These are phyloP conservation scores for Plasmopara muralis DNA, from an alignment of 352 stramenopile species.

Conservation along the genomic window DNA sequence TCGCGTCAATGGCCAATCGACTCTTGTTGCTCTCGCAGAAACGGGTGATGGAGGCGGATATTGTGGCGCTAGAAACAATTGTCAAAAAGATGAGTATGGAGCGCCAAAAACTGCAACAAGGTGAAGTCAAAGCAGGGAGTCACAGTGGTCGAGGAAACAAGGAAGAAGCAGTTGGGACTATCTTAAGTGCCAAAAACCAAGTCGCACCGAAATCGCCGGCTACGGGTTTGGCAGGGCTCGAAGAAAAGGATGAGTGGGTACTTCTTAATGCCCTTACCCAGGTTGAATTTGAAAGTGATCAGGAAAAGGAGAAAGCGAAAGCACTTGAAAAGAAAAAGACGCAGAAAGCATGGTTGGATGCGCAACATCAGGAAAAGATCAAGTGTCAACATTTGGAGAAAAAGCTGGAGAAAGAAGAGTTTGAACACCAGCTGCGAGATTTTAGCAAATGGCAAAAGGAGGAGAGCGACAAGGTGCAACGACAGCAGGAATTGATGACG, in stretches of 20 bases:
- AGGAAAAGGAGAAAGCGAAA: conserved; percentile 34
- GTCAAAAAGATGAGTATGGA: too few relatives aligned
- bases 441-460: conserved; percentile 43
- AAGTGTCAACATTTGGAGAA: conserved; percentile 17
- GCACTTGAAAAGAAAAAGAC: conserved; percentile 46
- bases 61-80: too few relatives aligned
- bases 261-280: conserved; percentile 64
- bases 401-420: conserved; percentile 25
- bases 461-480: conserved; percentile 45
- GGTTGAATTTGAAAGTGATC: conserved; percentile 63
- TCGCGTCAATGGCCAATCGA: conserved; percentile 43
- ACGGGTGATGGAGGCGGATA: conserved; percentile 4
- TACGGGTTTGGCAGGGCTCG: conserved; percentile 8
- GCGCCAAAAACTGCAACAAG: too few relatives aligned
- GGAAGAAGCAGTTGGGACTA: too few relatives aligned
- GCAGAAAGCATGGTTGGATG: conserved; percentile 24
- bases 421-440: conserved; percentile 38
- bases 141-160: too few relatives aligned
- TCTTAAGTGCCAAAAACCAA: too few relatives aligned
- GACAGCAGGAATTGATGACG: conserved; percentile 36
- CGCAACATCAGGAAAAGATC: too few relatives aligned
- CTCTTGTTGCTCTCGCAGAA: conserved; percentile 48
- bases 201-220: too few relatives aligned
- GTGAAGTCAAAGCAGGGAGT: too few relatives aligned
- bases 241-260: conserved; percentile 63